Conservation (phyloP, 148 eudicot genomes). For the Arctostaphylos glauca region DNA sequence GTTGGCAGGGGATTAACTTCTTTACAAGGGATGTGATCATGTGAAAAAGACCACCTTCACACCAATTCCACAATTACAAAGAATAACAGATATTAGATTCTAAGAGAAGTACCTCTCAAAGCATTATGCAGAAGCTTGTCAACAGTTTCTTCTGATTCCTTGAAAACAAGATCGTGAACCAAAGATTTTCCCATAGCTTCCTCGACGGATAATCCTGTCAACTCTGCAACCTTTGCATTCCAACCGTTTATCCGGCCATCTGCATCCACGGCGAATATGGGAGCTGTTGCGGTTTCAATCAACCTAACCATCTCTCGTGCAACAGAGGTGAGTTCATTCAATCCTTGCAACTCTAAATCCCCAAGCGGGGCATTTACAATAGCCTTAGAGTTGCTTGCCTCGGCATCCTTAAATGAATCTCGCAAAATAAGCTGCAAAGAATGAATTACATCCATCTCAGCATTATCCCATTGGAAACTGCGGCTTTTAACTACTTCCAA, state of each 20-base stretch:
- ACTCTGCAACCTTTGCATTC: slow-evolving; percentile 88
- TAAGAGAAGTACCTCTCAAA: slow-evolving; percentile 56
- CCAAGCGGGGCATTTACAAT: slow-evolving; percentile 41
- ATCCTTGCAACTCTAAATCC: slow-evolving; percentile 55
- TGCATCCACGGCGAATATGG: slow-evolving; percentile 86
- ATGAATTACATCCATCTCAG: slow-evolving; percentile 95
- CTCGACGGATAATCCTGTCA: slow-evolving; percentile 74
- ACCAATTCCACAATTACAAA: background rate
- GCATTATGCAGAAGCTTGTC: slow-evolving; percentile 63
- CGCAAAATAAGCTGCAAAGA: slow-evolving; percentile 89
- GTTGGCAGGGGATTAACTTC: background rate
- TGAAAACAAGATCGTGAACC: slow-evolving; percentile 65
- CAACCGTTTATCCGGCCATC: slow-evolving; percentile 84
- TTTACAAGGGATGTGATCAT: background rate
- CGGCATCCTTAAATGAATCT: slow-evolving; percentile 61
- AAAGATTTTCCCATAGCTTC: slow-evolving; percentile 93
- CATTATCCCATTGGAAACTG: slow-evolving; percentile 89
- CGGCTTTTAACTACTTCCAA: slow-evolving; percentile 83
- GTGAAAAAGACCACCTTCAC: background rate
- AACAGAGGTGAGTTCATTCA: slow-evolving; percentile 69
- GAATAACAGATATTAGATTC: background rate
- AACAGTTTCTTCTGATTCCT: slow-evolving; percentile 67
- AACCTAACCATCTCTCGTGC: slow-evolving; percentile 92
- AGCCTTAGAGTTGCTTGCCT: slow-evolving; percentile 45
- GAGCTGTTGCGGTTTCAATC: slow-evolving; percentile 95